These are phyloP conservation scores for Ogataea pilisensis DNA, from an alignment of 805 yeast genomes.

Conservation along the genomic window DNA sequence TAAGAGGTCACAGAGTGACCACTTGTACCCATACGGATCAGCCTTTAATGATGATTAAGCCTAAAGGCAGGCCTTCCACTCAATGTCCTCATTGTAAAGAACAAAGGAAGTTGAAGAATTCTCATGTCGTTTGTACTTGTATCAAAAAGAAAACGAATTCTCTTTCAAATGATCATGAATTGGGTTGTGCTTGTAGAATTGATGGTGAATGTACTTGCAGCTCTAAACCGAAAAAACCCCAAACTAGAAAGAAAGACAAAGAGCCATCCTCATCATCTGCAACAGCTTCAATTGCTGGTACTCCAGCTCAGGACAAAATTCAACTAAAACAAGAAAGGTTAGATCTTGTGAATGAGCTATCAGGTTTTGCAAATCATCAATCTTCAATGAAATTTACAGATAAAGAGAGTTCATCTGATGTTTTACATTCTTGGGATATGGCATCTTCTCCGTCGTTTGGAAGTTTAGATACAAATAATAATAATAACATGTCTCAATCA, in stretches of 20 bases:
- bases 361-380: not conserved
- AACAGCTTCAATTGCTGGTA: not conserved
- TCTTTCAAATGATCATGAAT: slow-evolving; percentile 21
- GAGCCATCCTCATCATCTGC: not conserved
- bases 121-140: slow-evolving; percentile 71
- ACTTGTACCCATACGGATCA: slow-evolving; percentile 90
- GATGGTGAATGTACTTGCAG: slow-evolving; percentile 33
- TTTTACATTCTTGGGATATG: slow-evolving; percentile 29
- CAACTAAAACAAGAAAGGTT: not conserved
- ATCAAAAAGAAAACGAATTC: slow-evolving; percentile 39
- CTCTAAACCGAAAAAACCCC: slow-evolving; percentile 21
- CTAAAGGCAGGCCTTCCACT: slow-evolving; percentile 93
- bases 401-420: slow-evolving; percentile 11
- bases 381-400: slow-evolving; percentile 4
- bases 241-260: slow-evolving; percentile 15
- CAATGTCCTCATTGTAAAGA: slow-evolving; percentile 87
- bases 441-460: slow-evolving; percentile 21
- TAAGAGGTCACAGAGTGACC: slow-evolving; percentile 94
- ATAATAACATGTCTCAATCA: slow-evolving; percentile 11
- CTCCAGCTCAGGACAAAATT: too few species aligned
- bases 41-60: slow-evolving; percentile 88
- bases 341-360: not conserved
- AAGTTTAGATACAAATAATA: slow-evolving; percentile 1
- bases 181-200: slow-evolving; percentile 29
- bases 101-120: slow-evolving; percentile 59